phyloP scores from a whole-genome alignment of 306 rosid species.

The Geum urbanum region DNA sequence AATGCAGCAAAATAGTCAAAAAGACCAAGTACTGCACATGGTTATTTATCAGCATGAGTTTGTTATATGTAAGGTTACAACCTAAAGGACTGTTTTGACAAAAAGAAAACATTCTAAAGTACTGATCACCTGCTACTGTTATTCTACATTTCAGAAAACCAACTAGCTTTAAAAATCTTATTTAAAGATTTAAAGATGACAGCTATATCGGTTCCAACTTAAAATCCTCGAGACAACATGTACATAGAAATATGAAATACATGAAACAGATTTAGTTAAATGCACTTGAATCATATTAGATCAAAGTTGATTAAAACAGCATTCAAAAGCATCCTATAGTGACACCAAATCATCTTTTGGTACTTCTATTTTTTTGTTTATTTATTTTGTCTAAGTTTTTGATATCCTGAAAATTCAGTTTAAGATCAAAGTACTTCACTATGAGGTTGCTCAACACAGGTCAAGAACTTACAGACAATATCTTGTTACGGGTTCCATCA shows the following conservation, averaged over 20 bases:
- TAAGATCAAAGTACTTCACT: background rate
- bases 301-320: background rate
- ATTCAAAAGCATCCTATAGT: background rate
- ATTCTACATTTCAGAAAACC: background rate
- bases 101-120: too few species aligned
- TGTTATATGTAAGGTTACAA: background rate
- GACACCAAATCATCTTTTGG: background rate
- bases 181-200: too few species aligned
- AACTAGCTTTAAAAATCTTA: background rate
- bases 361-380: too few species aligned
- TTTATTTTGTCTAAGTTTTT: background rate
- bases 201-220: background rate
- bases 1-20: background rate
- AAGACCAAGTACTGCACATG: background rate
- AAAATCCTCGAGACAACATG: background rate
- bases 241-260: background rate
- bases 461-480: conserved; percentile 73
- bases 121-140: background rate
- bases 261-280: background rate
- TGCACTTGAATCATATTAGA: too few species aligned
- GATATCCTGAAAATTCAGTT: background rate
- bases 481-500: conserved; percentile 96
- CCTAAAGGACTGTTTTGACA: too few species aligned
- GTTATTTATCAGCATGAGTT: background rate
- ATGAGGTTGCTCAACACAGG: background rate